Base-by-base conservation (phyloP, 768 basidiomycete species). In the Lactifluus rugatus region DNA sequence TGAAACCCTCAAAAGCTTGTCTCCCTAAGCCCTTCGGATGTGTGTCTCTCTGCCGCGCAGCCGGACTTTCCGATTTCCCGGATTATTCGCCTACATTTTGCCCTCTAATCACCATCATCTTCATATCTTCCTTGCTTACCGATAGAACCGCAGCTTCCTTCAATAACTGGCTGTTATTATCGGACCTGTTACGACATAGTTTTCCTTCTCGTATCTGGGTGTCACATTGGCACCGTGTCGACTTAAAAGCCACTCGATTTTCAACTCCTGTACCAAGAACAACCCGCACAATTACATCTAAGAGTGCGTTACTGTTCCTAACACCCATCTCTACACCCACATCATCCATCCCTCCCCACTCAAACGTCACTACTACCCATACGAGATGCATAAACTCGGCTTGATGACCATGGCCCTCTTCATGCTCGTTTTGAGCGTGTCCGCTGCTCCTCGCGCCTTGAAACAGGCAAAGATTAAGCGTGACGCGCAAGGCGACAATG, bases 401-500 rank as follows among this genome's bases (percentile, higher is more conserved):
- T 25, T 57, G 48, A 2, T 62, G 1, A 10, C 31, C 13, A 14
- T 62, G 23, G 4, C 41, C 46, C 34, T 63, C 37, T 32, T 56
- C 26, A 3, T 62, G 36, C 52, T 61, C 34, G 39, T 39, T n/a
- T 17, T 61, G 48, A 31, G 45, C 48, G 60, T 46, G n/a, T 26
- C 41, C 3, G 59, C 55, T 8, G 8, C 31, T 5, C 21, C 55
- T 56, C 66, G 62, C 57, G 51, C 54, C 16, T 66, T 70, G 28
- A 71, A 71, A 48, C 70, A 72, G 62, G 63, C 56, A 28, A 63
- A 62, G 54, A 47, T 65, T 39, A 65, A 63, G 61, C 67, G 70
- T 47, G 66, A 66, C 23, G 67, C 9, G n/a, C n/a, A 3, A 16
- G 21, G 7, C 7, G 19, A 23, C 10, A 21, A 8, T 14, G 21